A percentile compares a stretch with the other conserved stretches of the same genome.
These are phyloP conservation scores for Neurospora terricola DNA, from an alignment of 495 filamentous ascomycete genomes.

Conservation along the genomic window DNA sequence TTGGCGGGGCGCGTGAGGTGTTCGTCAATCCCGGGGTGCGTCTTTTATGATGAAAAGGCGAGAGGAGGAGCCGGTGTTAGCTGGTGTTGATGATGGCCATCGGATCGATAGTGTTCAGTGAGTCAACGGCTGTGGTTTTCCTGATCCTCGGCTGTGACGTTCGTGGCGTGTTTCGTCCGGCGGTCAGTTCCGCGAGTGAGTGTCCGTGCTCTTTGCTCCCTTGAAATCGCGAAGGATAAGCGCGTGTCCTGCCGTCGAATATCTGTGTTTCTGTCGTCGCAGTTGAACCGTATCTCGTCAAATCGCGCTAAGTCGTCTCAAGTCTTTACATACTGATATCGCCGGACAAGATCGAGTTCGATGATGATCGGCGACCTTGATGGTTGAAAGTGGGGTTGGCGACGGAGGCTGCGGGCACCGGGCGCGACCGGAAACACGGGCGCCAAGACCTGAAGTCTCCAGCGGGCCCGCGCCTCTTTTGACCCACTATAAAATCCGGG, in stretches of 20 bases:
- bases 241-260: neutral
- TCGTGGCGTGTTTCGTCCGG: neutral
- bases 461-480: neutral
- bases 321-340: neutral
- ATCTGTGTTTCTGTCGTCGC: neutral
- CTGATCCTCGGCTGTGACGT: neutral
- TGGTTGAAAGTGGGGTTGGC: neutral
- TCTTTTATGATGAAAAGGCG: neutral
- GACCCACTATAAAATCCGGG: neutral
- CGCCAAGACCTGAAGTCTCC: neutral
- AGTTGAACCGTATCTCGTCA: too few relatives aligned
- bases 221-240: neutral
- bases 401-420: neutral
- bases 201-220: neutral
- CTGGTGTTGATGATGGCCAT: neutral
- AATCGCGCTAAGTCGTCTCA: neutral
- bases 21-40: neutral
- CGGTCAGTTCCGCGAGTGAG: neutral
- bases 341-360: neutral
- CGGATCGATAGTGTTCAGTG: neutral
- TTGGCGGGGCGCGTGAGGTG: neutral
- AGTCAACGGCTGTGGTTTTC: neutral
- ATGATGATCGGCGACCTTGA: neutral
- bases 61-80: neutral
- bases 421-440: neutral